phyloP scores from a whole-genome alignment of 2,329 filamentous ascomycete species.

The Cadophora luteo-olivacea region DNA sequence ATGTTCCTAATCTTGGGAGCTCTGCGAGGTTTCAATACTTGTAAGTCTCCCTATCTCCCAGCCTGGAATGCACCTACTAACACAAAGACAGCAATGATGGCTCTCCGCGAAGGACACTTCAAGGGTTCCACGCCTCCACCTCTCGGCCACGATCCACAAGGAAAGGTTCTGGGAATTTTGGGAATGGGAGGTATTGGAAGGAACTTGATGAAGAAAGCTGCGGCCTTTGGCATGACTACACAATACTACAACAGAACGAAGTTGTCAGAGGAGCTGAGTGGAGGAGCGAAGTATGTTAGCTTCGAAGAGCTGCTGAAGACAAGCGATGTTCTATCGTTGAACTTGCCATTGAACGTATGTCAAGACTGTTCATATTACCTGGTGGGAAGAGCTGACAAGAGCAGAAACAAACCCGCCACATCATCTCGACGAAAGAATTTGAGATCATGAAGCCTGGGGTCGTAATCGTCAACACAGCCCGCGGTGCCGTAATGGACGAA shows the following conservation, averaged over 20 bases:
- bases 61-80: background rate
- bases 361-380: background rate
- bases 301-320: slow-evolving; percentile 74
- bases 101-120: slow-evolving; percentile 72
- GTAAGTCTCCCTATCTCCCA: slow-evolving; percentile 29
- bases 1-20: slow-evolving; percentile 85
- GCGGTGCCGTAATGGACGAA: slow-evolving; percentile 84
- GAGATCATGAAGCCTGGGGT: slow-evolving; percentile 78
- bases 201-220: slow-evolving; percentile 76
- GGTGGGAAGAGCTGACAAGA: background rate
- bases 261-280: slow-evolving; percentile 60
- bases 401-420: slow-evolving; percentile 71
- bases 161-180: slow-evolving; percentile 79
- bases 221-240: slow-evolving; percentile 77
- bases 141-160: slow-evolving; percentile 77
- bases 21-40: slow-evolving; percentile 73
- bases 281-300: slow-evolving; percentile 68
- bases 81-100: slow-evolving; percentile 56
- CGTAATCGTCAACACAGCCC: slow-evolving; percentile 82
- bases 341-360: slow-evolving; percentile 80
- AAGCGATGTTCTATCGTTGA: slow-evolving; percentile 81
- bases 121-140: slow-evolving; percentile 62
- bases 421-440: slow-evolving; percentile 75
- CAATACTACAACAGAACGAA: slow-evolving; percentile 76
- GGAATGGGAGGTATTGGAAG: slow-evolving; percentile 88